Conservation (phyloP, 208 protist genomes). For the Lotmaria passim region DNA sequence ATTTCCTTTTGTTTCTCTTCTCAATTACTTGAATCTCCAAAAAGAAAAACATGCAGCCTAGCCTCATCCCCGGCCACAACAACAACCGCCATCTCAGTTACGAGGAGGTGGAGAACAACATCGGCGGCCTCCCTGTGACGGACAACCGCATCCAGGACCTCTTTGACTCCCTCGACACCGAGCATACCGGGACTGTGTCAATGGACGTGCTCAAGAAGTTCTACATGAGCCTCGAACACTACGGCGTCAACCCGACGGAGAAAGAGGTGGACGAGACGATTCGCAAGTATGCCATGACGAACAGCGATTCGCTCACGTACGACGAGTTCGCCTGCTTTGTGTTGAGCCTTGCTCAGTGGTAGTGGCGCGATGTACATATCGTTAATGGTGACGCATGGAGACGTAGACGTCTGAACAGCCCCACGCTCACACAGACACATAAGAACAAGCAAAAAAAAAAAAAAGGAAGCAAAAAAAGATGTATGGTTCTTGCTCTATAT, state of each 20-base stretch:
- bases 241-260: constrained; percentile 80
- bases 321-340: constrained; percentile 93
- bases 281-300: constrained; percentile 80
- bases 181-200: constrained; percentile 72
- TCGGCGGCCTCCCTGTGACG: constrained; percentile 90
- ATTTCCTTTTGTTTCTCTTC: not conserved
- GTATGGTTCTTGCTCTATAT: no score
- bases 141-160: constrained; percentile 90
- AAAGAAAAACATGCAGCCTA: constrained; percentile 81
- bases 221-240: constrained; percentile 88
- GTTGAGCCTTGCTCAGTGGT: constrained; percentile 84
- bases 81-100: constrained; percentile 90
- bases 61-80: constrained; percentile 89
- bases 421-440: no score
- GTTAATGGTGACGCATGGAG: no score
- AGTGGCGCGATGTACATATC: constrained; percentile 5
- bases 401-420: no score
- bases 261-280: constrained; percentile 78
- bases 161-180: constrained; percentile 85
- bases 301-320: constrained; percentile 78
- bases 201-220: constrained; percentile 85
- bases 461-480: no score
- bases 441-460: no score
- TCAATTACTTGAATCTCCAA: no score
- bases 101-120: constrained; percentile 93